Base-by-base conservation (phyloP, 148 eudicot genomes). In the Fallopia convolvulus region DNA sequence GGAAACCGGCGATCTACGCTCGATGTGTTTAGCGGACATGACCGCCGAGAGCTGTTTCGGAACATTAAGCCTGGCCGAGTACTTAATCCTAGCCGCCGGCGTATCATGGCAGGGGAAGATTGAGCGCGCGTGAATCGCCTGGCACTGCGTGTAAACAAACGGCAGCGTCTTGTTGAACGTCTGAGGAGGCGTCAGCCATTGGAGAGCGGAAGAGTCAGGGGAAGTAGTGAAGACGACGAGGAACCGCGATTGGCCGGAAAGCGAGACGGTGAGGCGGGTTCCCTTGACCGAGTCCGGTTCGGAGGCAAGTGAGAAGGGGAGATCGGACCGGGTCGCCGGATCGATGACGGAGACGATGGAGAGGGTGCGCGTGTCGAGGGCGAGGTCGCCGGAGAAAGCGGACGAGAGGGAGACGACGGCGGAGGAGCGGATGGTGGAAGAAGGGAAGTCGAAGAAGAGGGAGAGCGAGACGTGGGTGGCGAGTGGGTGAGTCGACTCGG, bases 21-120 rank as follows among this genome's bases (percentile, higher is more conserved):
- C 87, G 4, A 92, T 86, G 39, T 94, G 99, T 36, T 85, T 85
- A 14, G 92, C 99, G 0, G 96, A 84, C 99, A 94, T 94, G 18
- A 94, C 99, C 0, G 91, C 92, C 0, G 92, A 84, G 3, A 94
- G 75, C 55, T 82, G 74, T 20, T 79, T 40, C 3, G 99, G 99
- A n/a, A 94, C 21, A 72, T 94, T 94, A 47, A 94, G 41, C 48
- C 81, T 77, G 1, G 99, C 96, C 1, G 88, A 65, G 30, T 85
- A 94, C 39, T 78, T 21, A 33, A 94, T 68, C 80, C 99, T 82
- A 1, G 92, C 93, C 2, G 97, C 94, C 3, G 99, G 99, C 2
- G 99, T 94, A 76, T 94, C 99, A 80, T 94, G 99, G 73, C 97
- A 92, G 0, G 99, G 99, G 66, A 95, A 95, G 20, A 95, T 79